Evolutionary conservation across 495 filamentous ascomycete species (phyloP), one percentile per base, ranked within the genome.

Genomic region (Aspergillus funiculosus): DNA sequence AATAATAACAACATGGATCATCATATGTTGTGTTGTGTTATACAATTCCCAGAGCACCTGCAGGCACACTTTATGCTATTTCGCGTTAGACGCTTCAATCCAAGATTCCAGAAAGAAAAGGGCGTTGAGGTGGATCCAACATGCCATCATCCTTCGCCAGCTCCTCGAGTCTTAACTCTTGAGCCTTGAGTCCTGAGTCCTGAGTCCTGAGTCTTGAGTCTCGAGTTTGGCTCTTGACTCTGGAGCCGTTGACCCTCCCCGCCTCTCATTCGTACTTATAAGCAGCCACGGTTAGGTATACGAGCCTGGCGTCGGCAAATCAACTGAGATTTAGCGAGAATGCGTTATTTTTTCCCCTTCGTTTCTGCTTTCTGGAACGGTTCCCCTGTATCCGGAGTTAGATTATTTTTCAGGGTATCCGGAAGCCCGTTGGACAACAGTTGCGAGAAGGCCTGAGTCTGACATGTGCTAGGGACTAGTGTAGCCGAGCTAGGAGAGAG

Each of bases 301-400:
- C n/a, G n/a, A n/a, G n/a, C n/a, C n/a, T n/a, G n/a, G n/a, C n/a
- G n/a, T n/a, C n/a, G n/a, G n/a, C n/a, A n/a, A n/a, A n/a, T n/a
- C n/a, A n/a, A n/a, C n/a, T n/a, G n/a, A n/a, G n/a, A n/a, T 35
- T 29, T 41, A 6, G 37, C 14, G 13, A 15, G 2, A 9, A 41
- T 48, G 46, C 46, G 46, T 36, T n/a, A 48, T 48, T 43, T 43
- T 48, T n/a, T n/a, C n/a, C n/a, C n/a, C n/a, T n/a, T n/a, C n/a
- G n/a, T n/a, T n/a, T n/a, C n/a, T n/a, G n/a, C n/a, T n/a, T n/a
- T 48, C 46, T 48, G 38, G 46, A 48, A 48, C 24, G 14, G 27
- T 41, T 38, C 46, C 46, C 37, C 38, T 47, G 35, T 35, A 39
- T 41, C 15, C 14, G 14, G 11, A 18, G 13, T 17, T n/a, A 15